Base-by-base conservation (phyloP, 768 basidiomycete species). In the Trametes elegans region DNA sequence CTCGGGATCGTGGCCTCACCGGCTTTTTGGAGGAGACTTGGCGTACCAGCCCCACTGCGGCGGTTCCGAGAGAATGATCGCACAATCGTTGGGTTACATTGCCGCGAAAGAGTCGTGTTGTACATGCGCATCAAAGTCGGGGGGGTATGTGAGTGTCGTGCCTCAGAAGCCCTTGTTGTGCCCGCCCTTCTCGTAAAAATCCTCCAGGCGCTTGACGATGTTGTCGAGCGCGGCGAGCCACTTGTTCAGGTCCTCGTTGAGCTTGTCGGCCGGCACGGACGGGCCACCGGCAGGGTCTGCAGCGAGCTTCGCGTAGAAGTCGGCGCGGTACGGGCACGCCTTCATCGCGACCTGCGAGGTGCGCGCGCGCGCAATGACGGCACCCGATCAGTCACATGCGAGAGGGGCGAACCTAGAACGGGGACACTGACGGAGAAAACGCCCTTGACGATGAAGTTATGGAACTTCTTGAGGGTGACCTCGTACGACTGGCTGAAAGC, bases 401-500 rank as follows among this genome's bases (percentile, higher is more conserved):
- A n/a, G n/a, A n/a, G 13, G 21, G 27, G 34, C 34, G 34, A 5
- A n/a, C 34, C 34, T 35, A 7, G 38, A 40, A 48, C 28, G 11
- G 27, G 47, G 41, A 76, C n/a, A 43, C 82, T 55, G 57, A 84
- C 83, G 9, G 73, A 62, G 68, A 85, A 85, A 54, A 83, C 58
- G 36, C 76, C 76, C 60, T 75, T 71, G 36, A 83, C 75, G 61
- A 87, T 81, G 60, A 94, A 86, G 66, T 82, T 88, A 71, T 99
- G 96, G 73, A 85, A 84, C 64, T 85, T 77, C 75, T 87, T 94
- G 68, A 99, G 76, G 13, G 90, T 94, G 9, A 61, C 76, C 19
- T 86, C 87, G 69, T 99, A 99, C 0, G 90, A 81, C 40, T 84
- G 83, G 26, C 74, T 84, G 71, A 99, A 99, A 18, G 88, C 88